Conservation (phyloP, 495 filamentous ascomycete genomes). For the Penicillium bovifimosum region DNA sequence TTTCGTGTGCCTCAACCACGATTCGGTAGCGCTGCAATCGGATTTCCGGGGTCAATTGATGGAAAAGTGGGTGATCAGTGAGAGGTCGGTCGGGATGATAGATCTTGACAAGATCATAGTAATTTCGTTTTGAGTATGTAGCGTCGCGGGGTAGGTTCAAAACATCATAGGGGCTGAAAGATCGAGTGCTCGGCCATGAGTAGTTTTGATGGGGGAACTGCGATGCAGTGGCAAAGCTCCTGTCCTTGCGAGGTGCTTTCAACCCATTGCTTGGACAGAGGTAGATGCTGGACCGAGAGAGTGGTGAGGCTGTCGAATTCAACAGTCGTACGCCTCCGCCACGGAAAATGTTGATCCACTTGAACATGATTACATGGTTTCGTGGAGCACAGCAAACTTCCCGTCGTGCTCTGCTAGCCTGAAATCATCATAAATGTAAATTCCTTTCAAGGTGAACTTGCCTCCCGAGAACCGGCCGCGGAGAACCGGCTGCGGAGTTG, state of each 20-base stretch:
- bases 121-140: constrained; percentile 75
- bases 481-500: background rate
- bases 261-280: background rate
- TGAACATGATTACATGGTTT: constrained; percentile 42
- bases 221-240: constrained; percentile 32
- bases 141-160: constrained; percentile 56
- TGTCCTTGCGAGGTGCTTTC: constrained; percentile 1
- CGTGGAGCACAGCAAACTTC: constrained; percentile 12
- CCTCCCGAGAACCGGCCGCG: background rate
- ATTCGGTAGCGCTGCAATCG: constrained; percentile 83
- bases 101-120: constrained; percentile 86
- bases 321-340: constrained; percentile 27
- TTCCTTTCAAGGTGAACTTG: too few relatives aligned
- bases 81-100: constrained; percentile 83
- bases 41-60: constrained; percentile 45
- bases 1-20: constrained; percentile 77
- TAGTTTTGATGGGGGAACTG: constrained; percentile 21
- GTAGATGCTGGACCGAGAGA: background rate
- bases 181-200: constrained; percentile 31
- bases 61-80: constrained; percentile 44
- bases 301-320: constrained; percentile 21
- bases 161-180: constrained; percentile 85
- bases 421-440: too few relatives aligned
- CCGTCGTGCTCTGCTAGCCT: constrained; percentile 10
- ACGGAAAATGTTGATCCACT: constrained; percentile 23